phyloP scores from a whole-genome alignment of 2,329 filamentous ascomycete genomes.

The Epicoccum sorghinum region DNA sequence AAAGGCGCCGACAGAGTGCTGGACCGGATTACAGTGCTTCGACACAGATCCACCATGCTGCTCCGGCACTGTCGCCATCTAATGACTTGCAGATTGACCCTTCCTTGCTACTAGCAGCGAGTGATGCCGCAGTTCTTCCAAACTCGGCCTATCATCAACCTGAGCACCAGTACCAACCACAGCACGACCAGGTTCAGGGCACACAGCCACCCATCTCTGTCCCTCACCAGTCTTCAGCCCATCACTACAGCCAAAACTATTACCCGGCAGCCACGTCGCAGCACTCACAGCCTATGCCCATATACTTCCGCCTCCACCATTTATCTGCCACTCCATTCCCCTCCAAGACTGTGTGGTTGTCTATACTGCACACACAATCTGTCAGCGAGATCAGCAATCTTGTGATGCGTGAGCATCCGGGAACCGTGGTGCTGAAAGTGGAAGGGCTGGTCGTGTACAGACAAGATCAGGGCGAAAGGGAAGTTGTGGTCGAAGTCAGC shows the following conservation, averaged over 20 bases:
- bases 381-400: conserved; percentile 68
- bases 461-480: conserved; percentile 53
- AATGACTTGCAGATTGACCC: conserved; percentile 68
- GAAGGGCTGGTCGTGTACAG: conserved; percentile 67
- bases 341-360: conserved; percentile 66
- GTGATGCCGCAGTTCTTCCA: conserved; percentile 51
- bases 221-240: conserved; percentile 37
- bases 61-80: conserved; percentile 40
- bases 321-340: conserved; percentile 62
- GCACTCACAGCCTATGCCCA: conserved; percentile 55
- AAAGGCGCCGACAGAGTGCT: conserved; percentile 36
- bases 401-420: conserved; percentile 66
- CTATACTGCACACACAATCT: conserved; percentile 63
- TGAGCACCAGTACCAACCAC: conserved; percentile 19
- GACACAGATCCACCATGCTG: conserved; percentile 20
- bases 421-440: conserved; percentile 63
- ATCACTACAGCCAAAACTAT: conserved; percentile 18
- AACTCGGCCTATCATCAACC: conserved; percentile 26
- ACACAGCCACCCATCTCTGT: conserved; percentile 31
- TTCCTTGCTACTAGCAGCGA: conserved; percentile 64
- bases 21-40: conserved; percentile 6
- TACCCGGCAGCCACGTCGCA: conserved; percentile 21
- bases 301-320: conserved; percentile 73
- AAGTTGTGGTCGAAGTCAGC: conserved; percentile 69
- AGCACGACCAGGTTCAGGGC: conserved; percentile 45